Evolutionary conservation across 352 stramenopile genomes (phyloP).

Genomic region (Globisporangium nagaii): DNA sequence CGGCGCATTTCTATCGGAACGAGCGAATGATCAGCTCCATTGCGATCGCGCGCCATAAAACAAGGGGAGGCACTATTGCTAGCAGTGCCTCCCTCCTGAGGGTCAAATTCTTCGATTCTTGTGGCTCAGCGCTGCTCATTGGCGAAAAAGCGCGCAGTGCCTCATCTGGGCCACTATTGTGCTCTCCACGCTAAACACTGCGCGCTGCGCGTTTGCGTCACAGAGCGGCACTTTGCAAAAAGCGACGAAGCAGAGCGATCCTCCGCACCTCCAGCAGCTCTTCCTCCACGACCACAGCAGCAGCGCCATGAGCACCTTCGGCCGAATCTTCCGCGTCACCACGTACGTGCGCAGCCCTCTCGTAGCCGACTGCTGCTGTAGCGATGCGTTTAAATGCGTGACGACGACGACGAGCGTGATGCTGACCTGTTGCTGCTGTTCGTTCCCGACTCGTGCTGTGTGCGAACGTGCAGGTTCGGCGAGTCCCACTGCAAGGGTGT

Average conservation of each 20-base stretch:
- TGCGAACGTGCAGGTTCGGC: constrained; percentile 86
- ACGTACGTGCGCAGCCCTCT: constrained; percentile 54
- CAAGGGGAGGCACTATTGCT: too few relatives aligned
- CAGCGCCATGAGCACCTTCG: constrained; percentile 89
- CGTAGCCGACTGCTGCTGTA: not conserved
- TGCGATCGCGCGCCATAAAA: too few relatives aligned
- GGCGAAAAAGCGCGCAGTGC: not conserved
- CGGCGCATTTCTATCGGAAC: too few relatives aligned
- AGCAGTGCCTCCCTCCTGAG: too few relatives aligned
- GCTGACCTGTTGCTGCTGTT: not conserved
- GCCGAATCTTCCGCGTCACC: constrained; percentile 96
- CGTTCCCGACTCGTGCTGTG: not conserved
- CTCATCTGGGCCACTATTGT: not conserved
- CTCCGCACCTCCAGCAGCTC: not conserved
- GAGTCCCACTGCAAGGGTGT: constrained; percentile 98
- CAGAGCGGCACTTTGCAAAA: constrained; percentile 2
- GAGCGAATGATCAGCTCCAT: too few relatives aligned
- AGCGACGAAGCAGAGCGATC: not conserved
- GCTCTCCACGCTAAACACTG: not conserved
- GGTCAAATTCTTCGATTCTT: not conserved
- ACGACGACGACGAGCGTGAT: not conserved
- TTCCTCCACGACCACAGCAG: not conserved
- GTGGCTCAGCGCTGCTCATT: constrained; percentile 2
- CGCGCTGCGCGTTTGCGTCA: not conserved
- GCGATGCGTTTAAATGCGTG: not conserved